Conservation (phyloP, 208 protist species). For the Wallacemonas sp. region DNA sequence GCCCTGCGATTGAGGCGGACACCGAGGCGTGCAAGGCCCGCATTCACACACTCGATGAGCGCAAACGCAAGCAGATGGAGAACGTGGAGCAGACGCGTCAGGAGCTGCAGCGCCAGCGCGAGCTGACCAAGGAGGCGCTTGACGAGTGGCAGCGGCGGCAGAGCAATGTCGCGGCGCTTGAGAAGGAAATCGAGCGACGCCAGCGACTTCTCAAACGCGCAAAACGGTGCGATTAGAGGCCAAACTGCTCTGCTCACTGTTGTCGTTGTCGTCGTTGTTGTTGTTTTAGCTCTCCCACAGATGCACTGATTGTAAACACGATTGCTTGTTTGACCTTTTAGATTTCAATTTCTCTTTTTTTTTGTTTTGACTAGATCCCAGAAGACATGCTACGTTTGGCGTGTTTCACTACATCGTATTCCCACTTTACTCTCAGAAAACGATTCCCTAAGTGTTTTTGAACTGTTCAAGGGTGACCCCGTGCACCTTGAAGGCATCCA, state of each 20-base stretch:
- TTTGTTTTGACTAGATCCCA: too few relatives aligned
- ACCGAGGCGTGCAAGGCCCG: slow-evolving; percentile 24
- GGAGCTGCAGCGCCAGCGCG: slow-evolving; percentile 34
- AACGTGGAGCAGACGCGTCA: slow-evolving; percentile 57
- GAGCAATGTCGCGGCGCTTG: slow-evolving; percentile 34
- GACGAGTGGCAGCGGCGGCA: slow-evolving; percentile 39
- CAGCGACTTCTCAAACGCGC: slow-evolving; percentile 15
- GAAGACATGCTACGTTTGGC: too few relatives aligned
- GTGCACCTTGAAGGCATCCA: too few relatives aligned
- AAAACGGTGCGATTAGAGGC: background rate
- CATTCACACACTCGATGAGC: slow-evolving; percentile 38
- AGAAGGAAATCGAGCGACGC: slow-evolving; percentile 36
- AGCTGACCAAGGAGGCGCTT: slow-evolving; percentile 22
- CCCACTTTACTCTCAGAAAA: too few relatives aligned
- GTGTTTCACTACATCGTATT: too few relatives aligned
- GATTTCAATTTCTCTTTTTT: too few relatives aligned
- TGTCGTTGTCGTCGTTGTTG: background rate
- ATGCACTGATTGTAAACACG: too few relatives aligned
- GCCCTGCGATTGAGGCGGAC: slow-evolving; percentile 19
- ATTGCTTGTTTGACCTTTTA: too few relatives aligned
- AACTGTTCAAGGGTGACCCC: too few relatives aligned
- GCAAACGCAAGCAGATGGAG: slow-evolving; percentile 58
- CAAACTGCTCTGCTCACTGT: slow-evolving; percentile 2
- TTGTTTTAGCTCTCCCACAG: too few relatives aligned
- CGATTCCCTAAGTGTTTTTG: too few relatives aligned